Percentiles rank a stretch among this genome's conserved stretches.
Conservation (phyloP, 2,329 filamentous ascomycete species). For the Ophiocordyceps robertsii region DNA sequence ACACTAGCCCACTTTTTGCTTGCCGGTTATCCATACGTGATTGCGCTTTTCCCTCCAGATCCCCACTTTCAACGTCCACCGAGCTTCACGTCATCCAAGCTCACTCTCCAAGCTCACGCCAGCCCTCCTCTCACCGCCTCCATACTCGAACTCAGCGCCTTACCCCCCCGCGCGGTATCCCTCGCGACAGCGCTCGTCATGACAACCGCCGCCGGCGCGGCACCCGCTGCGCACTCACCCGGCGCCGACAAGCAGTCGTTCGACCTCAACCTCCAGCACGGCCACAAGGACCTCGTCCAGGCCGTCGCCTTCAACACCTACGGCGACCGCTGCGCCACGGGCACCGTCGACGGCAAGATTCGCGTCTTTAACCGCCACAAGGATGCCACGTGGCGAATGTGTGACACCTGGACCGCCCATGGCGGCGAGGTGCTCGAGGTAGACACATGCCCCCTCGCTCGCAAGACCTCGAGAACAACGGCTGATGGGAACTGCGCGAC, state of each 20-base stretch:
- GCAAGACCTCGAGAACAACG: neutral
- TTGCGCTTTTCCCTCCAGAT: too few relatives aligned
- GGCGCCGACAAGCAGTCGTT: constrained; percentile 34
- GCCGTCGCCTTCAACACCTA: constrained; percentile 85
- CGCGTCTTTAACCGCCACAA: constrained; percentile 81
- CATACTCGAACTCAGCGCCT: too few relatives aligned
- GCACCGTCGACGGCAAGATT: constrained; percentile 83
- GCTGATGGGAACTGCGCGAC: neutral
- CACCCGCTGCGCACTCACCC: constrained; percentile 15
- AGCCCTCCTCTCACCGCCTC: too few relatives aligned
- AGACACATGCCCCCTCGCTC: neutral
- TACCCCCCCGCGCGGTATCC: too few relatives aligned
- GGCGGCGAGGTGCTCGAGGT: constrained; percentile 79
- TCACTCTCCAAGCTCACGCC: too few relatives aligned
- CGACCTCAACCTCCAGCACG: constrained; percentile 54
- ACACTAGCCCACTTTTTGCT: too few relatives aligned
- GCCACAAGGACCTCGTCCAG: constrained; percentile 69
- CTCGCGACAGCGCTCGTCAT: too few relatives aligned
- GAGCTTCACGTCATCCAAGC: too few relatives aligned
- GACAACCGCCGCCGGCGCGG: constrained; percentile 8
- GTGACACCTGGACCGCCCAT: constrained; percentile 83
- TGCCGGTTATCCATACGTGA: too few relatives aligned
- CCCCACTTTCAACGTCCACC: too few relatives aligned
- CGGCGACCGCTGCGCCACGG: constrained; percentile 81
- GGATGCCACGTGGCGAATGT: constrained; percentile 63